Base-by-base conservation (phyloP, 805 yeast genomes). In the Sugiyamaella qingdaonensis region DNA sequence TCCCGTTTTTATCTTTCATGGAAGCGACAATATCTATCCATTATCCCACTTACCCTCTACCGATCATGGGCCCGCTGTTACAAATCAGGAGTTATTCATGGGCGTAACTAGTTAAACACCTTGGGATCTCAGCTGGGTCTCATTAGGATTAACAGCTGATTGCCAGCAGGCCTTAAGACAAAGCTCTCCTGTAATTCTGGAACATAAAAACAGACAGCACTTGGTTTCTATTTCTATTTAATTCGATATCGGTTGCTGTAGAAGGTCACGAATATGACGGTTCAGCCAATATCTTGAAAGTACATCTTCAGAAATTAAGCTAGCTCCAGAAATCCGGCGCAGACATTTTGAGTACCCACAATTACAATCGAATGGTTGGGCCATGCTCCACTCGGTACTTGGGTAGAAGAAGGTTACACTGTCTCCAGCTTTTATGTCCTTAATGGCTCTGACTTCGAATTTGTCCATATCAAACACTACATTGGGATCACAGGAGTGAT, bases 401-500 rank as follows among this genome's bases (percentile, higher is more conserved):
- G 52, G 52, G 29, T 49, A 49, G 32, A 49, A 49, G 50, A 49
- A 49, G 13, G 52, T 49, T 19, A 49, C 31, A 16, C 31, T 11
- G 31, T 49, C 52, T 7, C 52, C 52, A 8, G 21, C 14, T 9
- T 9, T 9, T 7, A 49, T 49, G 11, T 42, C 49, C n/a, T 42
- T 43, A n/a, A 49, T 49, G 13, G 52, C 52, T 7, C 52, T 13
- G 10, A 49, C 52, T 49, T 49, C 52, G 8, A 37, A 43, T 13
- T 49, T 49, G 10, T 13, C 13, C 14, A 29, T 24, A 18, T 49
- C 52, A 41, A 49, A 49, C 33, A 49, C 49, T 11, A 49, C 52
- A 16, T 49, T 49, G 14, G 52, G 52, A 32, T 49, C 52, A 44
- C 52, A 49, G 8, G 52, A 49, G n/a, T 49, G 52, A 31, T 49